phyloP scores from a whole-genome alignment of 768 basidiomycete genomes.

The Lepiota venenata region DNA sequence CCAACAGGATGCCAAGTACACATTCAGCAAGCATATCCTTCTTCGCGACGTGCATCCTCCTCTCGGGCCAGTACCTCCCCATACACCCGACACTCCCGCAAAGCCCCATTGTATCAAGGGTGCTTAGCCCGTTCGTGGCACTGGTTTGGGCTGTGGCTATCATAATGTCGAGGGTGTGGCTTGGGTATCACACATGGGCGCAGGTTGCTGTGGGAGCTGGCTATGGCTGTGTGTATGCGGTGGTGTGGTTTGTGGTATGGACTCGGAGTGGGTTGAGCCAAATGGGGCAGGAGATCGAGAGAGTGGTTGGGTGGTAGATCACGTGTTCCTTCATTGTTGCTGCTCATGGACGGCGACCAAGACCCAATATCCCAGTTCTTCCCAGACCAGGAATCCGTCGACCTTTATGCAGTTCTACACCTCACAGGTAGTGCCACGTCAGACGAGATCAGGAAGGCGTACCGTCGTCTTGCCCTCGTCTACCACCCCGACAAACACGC shows the following conservation, averaged over 20 bases:
- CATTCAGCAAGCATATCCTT: conserved; percentile 70
- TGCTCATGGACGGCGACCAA: conserved; percentile 55
- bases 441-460: conserved; percentile 80
- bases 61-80: conserved; percentile 58
- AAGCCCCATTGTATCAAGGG: conserved; percentile 30
- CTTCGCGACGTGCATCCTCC: conserved; percentile 55
- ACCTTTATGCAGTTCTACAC: conserved; percentile 75
- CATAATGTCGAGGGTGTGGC: conserved; percentile 64
- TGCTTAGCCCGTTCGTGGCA: conserved; percentile 41
- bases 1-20: conserved; percentile 75
- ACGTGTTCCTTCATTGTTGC: neutral
- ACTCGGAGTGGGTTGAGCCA: conserved; percentile 23
- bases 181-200: conserved; percentile 72
- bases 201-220: conserved; percentile 61
- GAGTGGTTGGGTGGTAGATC: conserved; percentile 4
- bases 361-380: conserved; percentile 80
- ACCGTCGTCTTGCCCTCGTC: conserved; percentile 76
- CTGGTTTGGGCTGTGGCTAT: conserved; percentile 56
- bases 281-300: conserved; percentile 21
- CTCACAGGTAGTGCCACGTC: conserved; percentile 49
- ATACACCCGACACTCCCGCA: conserved; percentile 51
- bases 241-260: conserved; percentile 61
- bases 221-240: conserved; percentile 53
- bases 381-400: conserved; percentile 63
- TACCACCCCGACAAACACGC: conserved; percentile 92